Base-by-base conservation (phyloP, 2,329 filamentous ascomycete genomes). In the Sarocladiaceae sp. region DNA sequence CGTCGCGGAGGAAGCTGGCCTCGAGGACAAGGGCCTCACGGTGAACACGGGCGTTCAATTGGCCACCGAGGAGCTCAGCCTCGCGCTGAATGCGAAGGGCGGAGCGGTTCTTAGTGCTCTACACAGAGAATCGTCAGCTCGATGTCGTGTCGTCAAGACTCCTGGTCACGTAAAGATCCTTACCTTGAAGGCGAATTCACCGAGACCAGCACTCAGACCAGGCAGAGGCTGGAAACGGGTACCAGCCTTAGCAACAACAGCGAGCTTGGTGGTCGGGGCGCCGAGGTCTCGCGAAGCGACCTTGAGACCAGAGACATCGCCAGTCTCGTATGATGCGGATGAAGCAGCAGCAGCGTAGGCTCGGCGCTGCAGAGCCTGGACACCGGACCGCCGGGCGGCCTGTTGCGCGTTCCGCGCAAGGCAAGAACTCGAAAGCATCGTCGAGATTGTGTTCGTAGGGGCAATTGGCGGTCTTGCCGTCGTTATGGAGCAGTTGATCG, bases 181-280 rank as follows among this genome's bases (percentile, higher is more conserved):
- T 54, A 91, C 94, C 89, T 96, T 96, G 84, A 97, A 99, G 59
- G 95, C 93, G 77, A 95, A 99, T 71, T 90, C 88, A 77, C 94
- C 88, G 60, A 99, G 82, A 54, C 88, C 93, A 67, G 92, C 87
- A 58, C 93, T 87, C 71, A 97, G 81, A 59, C 94, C 94, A 57
- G 94, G 94, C 60, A 88, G 80, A 58, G 89, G 83, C 78, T 99
- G 86, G 74, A 93, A 97, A 72, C 94, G 82, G 58, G 93, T 95
- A 66, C 94, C 94, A 58, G 91, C 94, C 80, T 96, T 96, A 61
- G 92, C 84, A 68, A 99, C 90, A 59, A 99, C 74, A 53, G 92
- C 91, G 60, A 99, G 81, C 66, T 90, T 95, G 56, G 92, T 91
- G 56, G 93, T 96, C 60, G 91, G 89, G 58, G 90, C 90, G 58